Conservation (phyloP, 2,329 filamentous ascomycete species). For the Nemania sp. region DNA sequence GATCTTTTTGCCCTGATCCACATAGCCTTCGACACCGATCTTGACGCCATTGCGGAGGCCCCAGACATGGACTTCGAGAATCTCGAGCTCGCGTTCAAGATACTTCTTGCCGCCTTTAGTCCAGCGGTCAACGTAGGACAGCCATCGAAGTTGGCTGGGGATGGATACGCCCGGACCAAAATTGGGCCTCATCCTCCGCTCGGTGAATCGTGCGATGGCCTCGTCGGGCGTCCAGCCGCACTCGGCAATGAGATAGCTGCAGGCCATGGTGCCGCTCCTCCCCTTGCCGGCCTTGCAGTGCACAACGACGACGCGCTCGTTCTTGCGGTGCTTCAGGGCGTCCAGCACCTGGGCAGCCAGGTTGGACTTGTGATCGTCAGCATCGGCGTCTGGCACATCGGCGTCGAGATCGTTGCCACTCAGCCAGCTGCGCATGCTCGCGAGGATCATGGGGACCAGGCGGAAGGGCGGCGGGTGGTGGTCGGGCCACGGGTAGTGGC, state of each 20-base stretch:
- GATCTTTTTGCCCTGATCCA: constrained; percentile 87
- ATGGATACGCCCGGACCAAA: constrained; percentile 93
- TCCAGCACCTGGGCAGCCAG: constrained; percentile 33
- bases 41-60: constrained; percentile 86
- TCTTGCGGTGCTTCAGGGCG: constrained; percentile 41
- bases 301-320: constrained; percentile 76
- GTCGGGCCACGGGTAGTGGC: constrained; percentile 95
- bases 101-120: constrained; percentile 75
- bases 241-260: constrained; percentile 87
- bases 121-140: constrained; percentile 90
- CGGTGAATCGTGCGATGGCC: constrained; percentile 66
- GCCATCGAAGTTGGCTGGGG: constrained; percentile 85
- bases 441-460: constrained; percentile 85
- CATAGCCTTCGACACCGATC: constrained; percentile 80
- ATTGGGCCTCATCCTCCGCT: constrained; percentile 82
- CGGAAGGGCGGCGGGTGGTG: constrained; percentile 95
- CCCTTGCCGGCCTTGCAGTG: constrained; percentile 99
- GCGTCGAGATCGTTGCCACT: constrained; percentile 52
- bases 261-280: constrained; percentile 83
- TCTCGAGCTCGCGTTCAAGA: constrained; percentile 78
- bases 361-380: constrained; percentile 27
- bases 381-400: constrained; percentile 23
- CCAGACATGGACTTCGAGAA: constrained; percentile 89
- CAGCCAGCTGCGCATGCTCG: constrained; percentile 89
- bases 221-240: constrained; percentile 63